A percentile compares a stretch with the other conserved stretches of the same genome.
Conservation (phyloP, 306 rosid species). For the Cicer arietinum region DNA sequence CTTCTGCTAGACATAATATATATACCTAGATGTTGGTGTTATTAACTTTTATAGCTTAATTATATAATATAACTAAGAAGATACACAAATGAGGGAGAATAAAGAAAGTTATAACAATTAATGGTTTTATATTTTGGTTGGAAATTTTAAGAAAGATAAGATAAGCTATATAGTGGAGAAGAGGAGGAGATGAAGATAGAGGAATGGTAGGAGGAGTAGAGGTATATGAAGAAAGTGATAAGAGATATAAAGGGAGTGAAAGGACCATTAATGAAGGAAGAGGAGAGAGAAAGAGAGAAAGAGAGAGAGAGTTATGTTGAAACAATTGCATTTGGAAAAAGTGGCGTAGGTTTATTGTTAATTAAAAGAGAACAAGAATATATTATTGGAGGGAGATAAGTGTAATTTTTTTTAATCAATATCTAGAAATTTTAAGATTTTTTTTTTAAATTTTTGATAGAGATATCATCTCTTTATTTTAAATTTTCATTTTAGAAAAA, state of each 20-base stretch:
- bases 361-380: neutral
- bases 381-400: neutral
- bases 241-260: slow-evolving; percentile 64
- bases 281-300: slow-evolving; percentile 31
- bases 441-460: too few species aligned
- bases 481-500: too few species aligned
- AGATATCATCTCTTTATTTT: too few species aligned
- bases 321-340: slow-evolving; percentile 81
- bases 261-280: slow-evolving; percentile 65
- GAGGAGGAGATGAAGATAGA: neutral
- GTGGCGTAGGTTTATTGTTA: slow-evolving; percentile 54
- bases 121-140: slow-evolving; percentile 15
- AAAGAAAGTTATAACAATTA: slow-evolving; percentile 3
- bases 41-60: neutral
- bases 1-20: slow-evolving; percentile 82
- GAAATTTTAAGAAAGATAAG: slow-evolving; percentile 39
- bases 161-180: slow-evolving; percentile 27
- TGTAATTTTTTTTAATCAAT: too few species aligned
- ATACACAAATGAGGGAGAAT: slow-evolving; percentile 8
- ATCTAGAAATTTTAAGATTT: too few species aligned
- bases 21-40: neutral
- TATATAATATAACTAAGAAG: slow-evolving; percentile 11
- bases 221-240: slow-evolving; percentile 60
- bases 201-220: slow-evolving; percentile 2
- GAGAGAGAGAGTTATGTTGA: slow-evolving; percentile 76